Percentiles rank a stretch among this genome's conserved stretches.
Conservation (phyloP, 805 yeast genomes). For the Candida hungchunana region DNA sequence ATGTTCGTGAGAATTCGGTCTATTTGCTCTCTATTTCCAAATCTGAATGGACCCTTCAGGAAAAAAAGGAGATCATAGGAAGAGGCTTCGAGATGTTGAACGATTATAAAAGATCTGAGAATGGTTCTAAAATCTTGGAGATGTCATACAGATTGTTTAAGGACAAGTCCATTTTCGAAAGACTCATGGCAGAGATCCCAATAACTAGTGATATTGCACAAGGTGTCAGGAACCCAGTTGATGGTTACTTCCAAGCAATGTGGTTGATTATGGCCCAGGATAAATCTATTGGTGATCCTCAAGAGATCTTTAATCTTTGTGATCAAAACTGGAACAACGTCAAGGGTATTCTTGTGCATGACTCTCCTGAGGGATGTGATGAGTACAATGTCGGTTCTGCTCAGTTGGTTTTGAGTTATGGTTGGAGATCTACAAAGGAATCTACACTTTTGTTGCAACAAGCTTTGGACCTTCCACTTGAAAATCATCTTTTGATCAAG, state of each 20-base stretch:
- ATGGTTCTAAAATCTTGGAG: slow-evolving; percentile 67
- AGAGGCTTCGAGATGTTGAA: slow-evolving; percentile 38
- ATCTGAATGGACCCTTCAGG: slow-evolving; percentile 6
- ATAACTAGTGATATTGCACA: slow-evolving; percentile 31
- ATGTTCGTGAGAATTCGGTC: slow-evolving; percentile 55
- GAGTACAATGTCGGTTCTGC: slow-evolving; percentile 37
- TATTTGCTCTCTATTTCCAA: slow-evolving; percentile 35
- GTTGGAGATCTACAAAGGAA: slow-evolving; percentile 84
- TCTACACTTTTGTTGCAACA: slow-evolving; percentile 51
- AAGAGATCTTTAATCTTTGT: slow-evolving; percentile 18
- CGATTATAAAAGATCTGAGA: slow-evolving; percentile 60
- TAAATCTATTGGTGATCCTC: slow-evolving; percentile 6
- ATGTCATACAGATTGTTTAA: slow-evolving; percentile 39
- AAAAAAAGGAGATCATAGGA: slow-evolving; percentile 14
- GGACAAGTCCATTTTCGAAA: slow-evolving; percentile 29
- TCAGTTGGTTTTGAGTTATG: slow-evolving; percentile 55
- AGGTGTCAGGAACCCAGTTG: slow-evolving; percentile 53
- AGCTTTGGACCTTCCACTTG: slow-evolving; percentile 33
- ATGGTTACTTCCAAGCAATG: slow-evolving; percentile 67
- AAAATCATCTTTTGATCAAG: slow-evolving; percentile 22
- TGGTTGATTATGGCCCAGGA: slow-evolving; percentile 36
- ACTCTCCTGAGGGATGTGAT: slow-evolving; percentile 66
- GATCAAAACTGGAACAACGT: slow-evolving; percentile 31
- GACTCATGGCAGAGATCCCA: slow-evolving; percentile 33
- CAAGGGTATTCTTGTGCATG: slow-evolving; percentile 51